phyloP scores from a whole-genome alignment of 257 asterid genomes.

The Anisodus acutangulus region DNA sequence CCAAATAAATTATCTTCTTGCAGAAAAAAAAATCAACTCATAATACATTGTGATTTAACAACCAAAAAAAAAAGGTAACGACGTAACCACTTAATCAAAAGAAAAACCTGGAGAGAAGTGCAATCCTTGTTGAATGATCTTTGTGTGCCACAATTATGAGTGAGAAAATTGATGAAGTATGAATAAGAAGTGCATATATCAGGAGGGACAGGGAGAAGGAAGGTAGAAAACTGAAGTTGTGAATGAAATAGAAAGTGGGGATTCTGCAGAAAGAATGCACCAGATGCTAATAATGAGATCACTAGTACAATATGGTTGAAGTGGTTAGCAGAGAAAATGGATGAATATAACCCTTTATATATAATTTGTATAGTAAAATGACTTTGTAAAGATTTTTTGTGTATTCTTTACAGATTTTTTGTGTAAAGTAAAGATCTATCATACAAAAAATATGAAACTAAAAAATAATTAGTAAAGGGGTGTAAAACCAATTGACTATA shows the following conservation, averaged over 20 bases:
- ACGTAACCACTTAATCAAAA: neutral
- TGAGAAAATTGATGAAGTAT: neutral
- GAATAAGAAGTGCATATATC: neutral
- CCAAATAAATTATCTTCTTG: neutral
- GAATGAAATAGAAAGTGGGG: conserved; percentile 4
- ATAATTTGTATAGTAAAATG: neutral
- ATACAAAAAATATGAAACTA: neutral
- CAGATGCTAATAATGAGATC: conserved; percentile 13
- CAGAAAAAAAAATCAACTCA: neutral
- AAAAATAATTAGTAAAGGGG: neutral
- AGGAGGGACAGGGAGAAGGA: neutral
- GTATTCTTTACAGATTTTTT: neutral
- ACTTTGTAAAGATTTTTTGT: neutral
- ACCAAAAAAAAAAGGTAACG: neutral
- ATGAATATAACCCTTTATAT: neutral
- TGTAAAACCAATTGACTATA: neutral
- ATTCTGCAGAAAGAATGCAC: conserved; percentile 4
- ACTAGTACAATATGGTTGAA: neutral
- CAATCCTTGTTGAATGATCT: neutral
- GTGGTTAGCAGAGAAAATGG: neutral
- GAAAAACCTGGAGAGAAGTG: neutral
- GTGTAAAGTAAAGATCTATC: neutral
- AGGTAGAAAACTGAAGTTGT: neutral
- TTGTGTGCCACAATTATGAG: neutral
- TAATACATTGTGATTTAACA: neutral